Evolutionary conservation across 306 rosid genomes (phyloP).

Genomic region (Lathyrus oleraceus): DNA sequence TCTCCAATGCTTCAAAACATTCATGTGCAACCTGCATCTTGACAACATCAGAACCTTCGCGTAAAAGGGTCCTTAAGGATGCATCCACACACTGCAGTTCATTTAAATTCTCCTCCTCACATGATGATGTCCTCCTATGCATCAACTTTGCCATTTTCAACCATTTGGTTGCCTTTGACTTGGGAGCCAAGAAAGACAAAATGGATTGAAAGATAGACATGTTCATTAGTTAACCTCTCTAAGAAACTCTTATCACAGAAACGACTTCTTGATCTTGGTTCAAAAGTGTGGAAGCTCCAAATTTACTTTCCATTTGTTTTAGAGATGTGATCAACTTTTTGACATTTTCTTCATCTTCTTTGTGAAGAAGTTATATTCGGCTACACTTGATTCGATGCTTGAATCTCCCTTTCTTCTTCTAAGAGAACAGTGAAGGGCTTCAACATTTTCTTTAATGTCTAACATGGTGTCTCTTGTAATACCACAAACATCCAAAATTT

Average conservation of each 20-base stretch:
- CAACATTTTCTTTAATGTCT: slow-evolving; percentile 54
- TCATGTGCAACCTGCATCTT: background rate
- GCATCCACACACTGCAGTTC: background rate
- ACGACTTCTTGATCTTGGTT: slow-evolving; percentile 41
- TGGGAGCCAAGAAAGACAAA: slow-evolving; percentile 45
- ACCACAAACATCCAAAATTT: slow-evolving; percentile 64
- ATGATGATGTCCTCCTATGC: background rate
- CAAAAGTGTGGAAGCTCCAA: slow-evolving; percentile 26
- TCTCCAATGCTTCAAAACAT: background rate
- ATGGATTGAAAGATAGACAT: slow-evolving; percentile 44
- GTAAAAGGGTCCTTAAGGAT: background rate
- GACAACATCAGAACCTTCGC: background rate
- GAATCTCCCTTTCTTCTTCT: slow-evolving; percentile 66
- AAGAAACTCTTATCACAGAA: slow-evolving; percentile 33
- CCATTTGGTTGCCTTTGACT: slow-evolving; percentile 25
- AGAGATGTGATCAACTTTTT: slow-evolving; percentile 41
- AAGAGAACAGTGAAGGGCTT: slow-evolving; percentile 58
- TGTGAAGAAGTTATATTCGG: slow-evolving; percentile 44
- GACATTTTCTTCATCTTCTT: slow-evolving; percentile 61
- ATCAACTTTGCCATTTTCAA: background rate
- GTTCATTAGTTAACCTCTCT: slow-evolving; percentile 45
- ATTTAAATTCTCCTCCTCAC: background rate
- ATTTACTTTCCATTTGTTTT: slow-evolving; percentile 49
- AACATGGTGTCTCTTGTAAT: slow-evolving; percentile 50
- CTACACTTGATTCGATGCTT: slow-evolving; percentile 39